Evolutionary conservation across 2,329 filamentous ascomycete genomes (phyloP).

Genomic region (Berkeleyomyces rouxiae): DNA sequence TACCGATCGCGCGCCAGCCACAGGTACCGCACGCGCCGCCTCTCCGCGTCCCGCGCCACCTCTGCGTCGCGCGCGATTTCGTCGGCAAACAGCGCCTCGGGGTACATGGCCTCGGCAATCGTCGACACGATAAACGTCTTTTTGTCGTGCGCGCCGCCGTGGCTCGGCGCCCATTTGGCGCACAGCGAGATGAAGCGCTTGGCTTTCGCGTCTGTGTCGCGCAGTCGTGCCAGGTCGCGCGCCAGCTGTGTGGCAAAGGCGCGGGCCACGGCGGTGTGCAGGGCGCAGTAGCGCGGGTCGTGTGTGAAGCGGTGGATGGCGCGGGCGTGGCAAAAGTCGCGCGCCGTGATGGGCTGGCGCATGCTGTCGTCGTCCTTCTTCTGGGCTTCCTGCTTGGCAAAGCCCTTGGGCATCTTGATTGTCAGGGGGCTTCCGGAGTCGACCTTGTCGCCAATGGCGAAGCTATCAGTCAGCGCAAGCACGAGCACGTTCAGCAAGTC

Average conservation of each 20-base stretch:
- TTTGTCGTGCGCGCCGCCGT: slow-evolving; percentile 38
- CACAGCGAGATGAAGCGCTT: slow-evolving; percentile 35
- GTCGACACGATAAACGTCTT: slow-evolving; percentile 39
- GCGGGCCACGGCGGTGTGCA: slow-evolving; percentile 36
- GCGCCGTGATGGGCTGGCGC: neutral
- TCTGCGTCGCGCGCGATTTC: slow-evolving; percentile 20
- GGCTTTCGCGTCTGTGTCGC: slow-evolving; percentile 23
- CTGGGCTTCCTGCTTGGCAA: neutral
- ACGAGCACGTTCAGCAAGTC: slow-evolving; percentile 41
- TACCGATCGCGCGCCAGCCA: slow-evolving; percentile 37
- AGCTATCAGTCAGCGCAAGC: slow-evolving; percentile 28
- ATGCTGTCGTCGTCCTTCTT: neutral
- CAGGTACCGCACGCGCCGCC: slow-evolving; percentile 30
- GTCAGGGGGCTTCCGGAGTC: neutral
- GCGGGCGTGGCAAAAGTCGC: slow-evolving; percentile 25
- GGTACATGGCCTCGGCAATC: slow-evolving; percentile 39
- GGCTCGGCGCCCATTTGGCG: slow-evolving; percentile 43
- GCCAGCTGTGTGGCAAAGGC: slow-evolving; percentile 40
- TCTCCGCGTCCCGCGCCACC: slow-evolving; percentile 8
- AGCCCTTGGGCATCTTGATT: neutral
- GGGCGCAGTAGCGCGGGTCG: slow-evolving; percentile 30
- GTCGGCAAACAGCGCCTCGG: slow-evolving; percentile 20
- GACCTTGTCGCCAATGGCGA: neutral
- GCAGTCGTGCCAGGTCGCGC: slow-evolving; percentile 28
- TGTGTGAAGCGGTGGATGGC: slow-evolving; percentile 26